These are phyloP conservation scores for Clitopilus hobsonii DNA, from an alignment of 768 basidiomycete genomes.

Conservation along the genomic window DNA sequence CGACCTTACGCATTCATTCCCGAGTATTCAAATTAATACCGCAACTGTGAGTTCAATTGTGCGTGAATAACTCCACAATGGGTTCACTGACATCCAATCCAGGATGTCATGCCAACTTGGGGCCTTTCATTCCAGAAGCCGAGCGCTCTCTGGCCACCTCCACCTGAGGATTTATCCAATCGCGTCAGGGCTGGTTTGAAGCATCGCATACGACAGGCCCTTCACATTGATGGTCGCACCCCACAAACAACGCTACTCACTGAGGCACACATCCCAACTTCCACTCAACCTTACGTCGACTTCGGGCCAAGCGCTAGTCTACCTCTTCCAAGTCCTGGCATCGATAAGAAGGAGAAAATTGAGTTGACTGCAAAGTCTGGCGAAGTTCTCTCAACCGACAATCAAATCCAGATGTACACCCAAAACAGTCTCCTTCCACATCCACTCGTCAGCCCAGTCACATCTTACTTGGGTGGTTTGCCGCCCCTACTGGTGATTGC, in stretches of 20 bases:
- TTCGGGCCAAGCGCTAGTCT: conserved; percentile 48
- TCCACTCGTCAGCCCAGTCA: conserved; percentile 78
- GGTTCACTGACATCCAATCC: neutral
- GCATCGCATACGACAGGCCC: conserved; percentile 52
- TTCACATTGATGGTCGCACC: conserved; percentile 28
- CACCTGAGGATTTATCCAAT: conserved; percentile 54
- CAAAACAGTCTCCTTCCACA: conserved; percentile 74
- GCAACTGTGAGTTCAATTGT: conserved; percentile 61
- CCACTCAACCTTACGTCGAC: conserved; percentile 33
- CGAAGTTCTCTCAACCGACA: conserved; percentile 46
- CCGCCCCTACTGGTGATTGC: conserved; percentile 84
- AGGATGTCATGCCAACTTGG: conserved; percentile 80
- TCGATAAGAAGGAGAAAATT: conserved; percentile 38
- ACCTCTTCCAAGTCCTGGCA: conserved; percentile 32
- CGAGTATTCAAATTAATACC: conserved; percentile 81
- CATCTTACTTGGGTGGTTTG: conserved; percentile 84
- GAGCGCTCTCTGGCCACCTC: conserved; percentile 76
- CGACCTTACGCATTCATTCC: conserved; percentile 91
- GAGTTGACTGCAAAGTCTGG: conserved; percentile 41
- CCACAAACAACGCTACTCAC: conserved; percentile 15
- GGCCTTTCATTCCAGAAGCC: conserved; percentile 79
- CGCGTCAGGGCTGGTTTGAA: conserved; percentile 57
- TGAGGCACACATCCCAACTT: conserved; percentile 14
- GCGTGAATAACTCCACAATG: neutral
- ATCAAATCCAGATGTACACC: conserved; percentile 85